Evolutionary conservation across 1,284 basidiomycete species (phyloP), one percentile per base, ranked within the genome.

Genomic region (Ganoderma multipileum): DNA sequence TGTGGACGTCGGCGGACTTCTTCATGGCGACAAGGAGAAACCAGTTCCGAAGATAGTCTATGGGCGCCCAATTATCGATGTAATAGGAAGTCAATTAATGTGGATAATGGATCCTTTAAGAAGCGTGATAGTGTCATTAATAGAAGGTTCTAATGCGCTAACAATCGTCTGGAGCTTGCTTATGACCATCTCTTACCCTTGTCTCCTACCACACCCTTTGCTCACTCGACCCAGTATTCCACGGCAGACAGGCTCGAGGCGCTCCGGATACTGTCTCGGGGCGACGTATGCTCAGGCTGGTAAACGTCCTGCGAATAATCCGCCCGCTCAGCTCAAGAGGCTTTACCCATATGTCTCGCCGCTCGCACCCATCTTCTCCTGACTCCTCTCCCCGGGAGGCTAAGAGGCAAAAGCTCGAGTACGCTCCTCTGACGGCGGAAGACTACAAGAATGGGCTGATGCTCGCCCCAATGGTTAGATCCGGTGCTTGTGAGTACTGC

Each of bases 401-500:
- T 0, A 93, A 93, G 75, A 86, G 88, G 26, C 81, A 83, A 66
- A 88, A 83, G 74, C 74, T 87, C 3, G 78, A 78, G 6, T 73
- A 74, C 50, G 84, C 83, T 9, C 86, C 88, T 69, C 83, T 92
- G 26, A 89, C 89, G 0, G 76, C 84, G 3, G 88, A 90, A 41
- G 88, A 90, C 73, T 93, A 90, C 82, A 91, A 91, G 75, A 86
- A 95, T 83, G 95, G 94, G 30, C 83, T 96, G 41, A 91, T 96
- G 76, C 87, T 98, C 28, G 96, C 96, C 12, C 96, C 96, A 6
- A 98, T 98, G 96, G 96, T 98, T 64, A 89, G 96, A 75, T 96
- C 95, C 64, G 95, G 96, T 70, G 91, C 91, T 73, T 83, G 95
- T 97, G 81, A 66, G 72, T 69, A 39, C 52, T 55, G 26, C n/a